These are phyloP conservation scores for Vitis rupestris DNA, from an alignment of 164 flowering plant species.

Conservation along the genomic window DNA sequence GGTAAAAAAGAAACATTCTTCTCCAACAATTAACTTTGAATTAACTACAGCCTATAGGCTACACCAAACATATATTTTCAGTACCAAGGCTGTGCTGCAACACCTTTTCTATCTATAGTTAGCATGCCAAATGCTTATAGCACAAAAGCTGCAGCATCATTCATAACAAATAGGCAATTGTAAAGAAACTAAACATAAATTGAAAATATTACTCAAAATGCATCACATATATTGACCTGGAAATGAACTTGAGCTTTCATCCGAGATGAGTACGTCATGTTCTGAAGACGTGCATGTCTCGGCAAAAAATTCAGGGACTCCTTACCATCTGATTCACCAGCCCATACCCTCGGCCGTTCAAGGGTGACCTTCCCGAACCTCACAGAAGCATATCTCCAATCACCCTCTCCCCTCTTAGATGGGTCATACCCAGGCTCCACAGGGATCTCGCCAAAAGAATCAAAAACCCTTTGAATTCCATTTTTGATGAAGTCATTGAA, in stretches of 20 bases:
- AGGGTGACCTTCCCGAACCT: constrained; percentile 66
- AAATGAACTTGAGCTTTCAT: constrained; percentile 55
- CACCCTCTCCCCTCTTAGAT: constrained; percentile 62
- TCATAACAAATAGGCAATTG: background rate
- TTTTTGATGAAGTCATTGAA: constrained; percentile 62
- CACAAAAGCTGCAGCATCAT: too few species aligned
- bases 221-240: constrained; percentile 41
- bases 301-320: constrained; percentile 51
- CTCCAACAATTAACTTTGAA: too few species aligned
- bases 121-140: background rate
- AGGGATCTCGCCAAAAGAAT: constrained; percentile 58
- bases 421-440: constrained; percentile 85
- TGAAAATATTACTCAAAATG: background rate
- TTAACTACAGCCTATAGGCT: too few species aligned
- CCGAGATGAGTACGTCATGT: constrained; percentile 73
- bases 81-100: background rate
- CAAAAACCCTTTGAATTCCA: constrained; percentile 66
- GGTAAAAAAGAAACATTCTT: too few species aligned
- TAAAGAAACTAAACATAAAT: background rate
- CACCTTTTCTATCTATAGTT: background rate
- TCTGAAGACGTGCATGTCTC: constrained; percentile 85
- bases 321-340: constrained; percentile 31
- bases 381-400: constrained; percentile 62
- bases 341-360: constrained; percentile 54
- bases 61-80: too few species aligned